Conservation (phyloP, 148 eudicot genomes). For the Camellia japonica region DNA sequence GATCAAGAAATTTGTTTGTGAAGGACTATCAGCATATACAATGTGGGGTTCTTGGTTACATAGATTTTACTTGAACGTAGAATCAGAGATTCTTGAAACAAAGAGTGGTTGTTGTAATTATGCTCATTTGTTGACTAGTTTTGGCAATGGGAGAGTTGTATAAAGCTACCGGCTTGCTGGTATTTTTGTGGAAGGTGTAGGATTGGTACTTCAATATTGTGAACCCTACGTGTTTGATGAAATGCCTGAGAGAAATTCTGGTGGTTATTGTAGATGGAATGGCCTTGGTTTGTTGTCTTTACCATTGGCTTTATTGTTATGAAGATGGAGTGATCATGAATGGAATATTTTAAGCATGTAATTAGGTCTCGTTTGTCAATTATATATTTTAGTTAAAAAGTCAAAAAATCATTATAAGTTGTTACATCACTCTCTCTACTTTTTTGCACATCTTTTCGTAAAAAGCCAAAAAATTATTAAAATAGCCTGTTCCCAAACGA, state of each 20-base stretch:
- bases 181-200: background rate
- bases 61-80: background rate
- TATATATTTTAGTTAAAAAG: no score
- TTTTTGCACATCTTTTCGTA: no score
- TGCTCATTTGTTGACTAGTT: slow-evolving; percentile 1
- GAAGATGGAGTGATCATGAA: background rate
- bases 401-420: no score
- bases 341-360: background rate
- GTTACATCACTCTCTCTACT: no score
- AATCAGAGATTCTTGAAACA: background rate
- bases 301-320: no score
- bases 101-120: background rate
- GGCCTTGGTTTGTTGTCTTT: background rate
- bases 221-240: slow-evolving; percentile 44
- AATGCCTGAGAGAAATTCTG: slow-evolving; percentile 23
- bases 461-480: no score
- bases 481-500: no score
- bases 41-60: background rate
- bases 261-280: background rate
- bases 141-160: slow-evolving; percentile 9
- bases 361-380: background rate
- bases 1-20: background rate
- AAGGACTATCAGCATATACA: background rate
- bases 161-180: background rate
- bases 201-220: background rate